Evolutionary conservation across 176 grass and related monocot genomes (phyloP).

Genomic region (Carex littledalei): DNA sequence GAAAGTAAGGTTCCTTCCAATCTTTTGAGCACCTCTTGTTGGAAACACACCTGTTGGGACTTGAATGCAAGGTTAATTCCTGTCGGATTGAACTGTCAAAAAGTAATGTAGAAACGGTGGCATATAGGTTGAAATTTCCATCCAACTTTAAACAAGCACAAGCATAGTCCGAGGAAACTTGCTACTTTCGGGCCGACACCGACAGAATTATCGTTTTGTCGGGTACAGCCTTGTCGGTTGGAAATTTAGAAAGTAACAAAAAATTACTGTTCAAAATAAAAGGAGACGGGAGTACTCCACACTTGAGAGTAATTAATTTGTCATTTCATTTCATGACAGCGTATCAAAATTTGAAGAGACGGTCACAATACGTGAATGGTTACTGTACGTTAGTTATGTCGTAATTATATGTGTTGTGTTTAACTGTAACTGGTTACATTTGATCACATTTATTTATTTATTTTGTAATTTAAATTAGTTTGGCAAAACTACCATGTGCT

Average conservation of each 20-base stretch:
- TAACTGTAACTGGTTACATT: too few relatives aligned
- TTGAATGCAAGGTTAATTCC: neutral
- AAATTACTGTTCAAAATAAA: neutral
- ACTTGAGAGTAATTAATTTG: too few relatives aligned
- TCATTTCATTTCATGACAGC: too few relatives aligned
- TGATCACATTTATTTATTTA: too few relatives aligned
- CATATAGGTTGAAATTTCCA: neutral
- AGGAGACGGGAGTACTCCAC: neutral
- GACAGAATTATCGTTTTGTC: neutral
- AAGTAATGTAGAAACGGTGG: neutral
- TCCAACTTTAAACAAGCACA: neutral
- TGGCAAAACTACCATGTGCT: too few relatives aligned
- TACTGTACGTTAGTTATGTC: too few relatives aligned
- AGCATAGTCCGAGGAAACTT: neutral
- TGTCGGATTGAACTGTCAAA: neutral
- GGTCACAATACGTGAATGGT: too few relatives aligned
- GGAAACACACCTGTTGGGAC: neutral
- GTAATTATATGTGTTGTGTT: too few relatives aligned
- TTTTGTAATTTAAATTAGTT: too few relatives aligned
- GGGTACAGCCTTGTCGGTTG: neutral
- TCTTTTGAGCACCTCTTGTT: neutral
- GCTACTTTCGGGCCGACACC: neutral
- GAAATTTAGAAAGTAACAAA: neutral
- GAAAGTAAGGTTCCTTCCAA: neutral
- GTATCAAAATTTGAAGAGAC: too few relatives aligned